Base-by-base conservation (phyloP, 2,329 filamentous ascomycete species). In the Phialophora chinensis region DNA sequence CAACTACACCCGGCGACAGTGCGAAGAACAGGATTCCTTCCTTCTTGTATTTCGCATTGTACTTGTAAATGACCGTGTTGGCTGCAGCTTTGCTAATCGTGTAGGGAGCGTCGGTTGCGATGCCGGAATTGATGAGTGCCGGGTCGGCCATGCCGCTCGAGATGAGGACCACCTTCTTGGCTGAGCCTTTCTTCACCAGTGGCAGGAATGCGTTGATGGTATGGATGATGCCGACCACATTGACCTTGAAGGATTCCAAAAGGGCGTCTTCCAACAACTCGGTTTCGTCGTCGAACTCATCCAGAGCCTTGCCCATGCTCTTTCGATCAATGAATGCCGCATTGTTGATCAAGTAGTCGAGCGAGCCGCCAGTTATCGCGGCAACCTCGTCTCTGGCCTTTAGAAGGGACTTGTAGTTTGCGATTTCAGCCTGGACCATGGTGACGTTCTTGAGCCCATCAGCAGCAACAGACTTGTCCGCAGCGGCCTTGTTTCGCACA, bases 311-410 rank as follows among this genome's bases (percentile, higher is more conserved):
- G 60, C 67, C 75, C 3, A 66, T 71, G 31, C 77, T 77, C 27
- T 71, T 75, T 0, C 69, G 17, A 1, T 76, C 69, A 12, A 81
- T 66, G 4, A 75, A 70, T 1, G 73, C 85, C 0, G 77, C 85
- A 60, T 87, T 87, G 60, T 80, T 81, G 31, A 87, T 82, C 5
- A 87, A 72, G 66, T 83, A 83, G 73, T 87, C 85, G 5, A 87
- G 62, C 1, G 72, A 65, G 27, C 69, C 71, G 25, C 70, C 72
- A 25, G 71, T 69, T 20, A 73, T 72, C 8, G 68, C 55, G 6
- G 60, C 44, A 8, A 70, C 73, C 23, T 74, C 68, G 2, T 64
- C 67, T 29, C 63, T 69, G 67, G 57, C 74, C 73, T 12, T 78
- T 78, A 3, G 76, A 14, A 85, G 73, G 1, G 76, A 73, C 3